Percentiles rank a stretch among this genome's conserved stretches.
Evolutionary conservation across 2,329 filamentous ascomycete genomes (phyloP).

Genomic region (Hirsutella thompsonii): DNA sequence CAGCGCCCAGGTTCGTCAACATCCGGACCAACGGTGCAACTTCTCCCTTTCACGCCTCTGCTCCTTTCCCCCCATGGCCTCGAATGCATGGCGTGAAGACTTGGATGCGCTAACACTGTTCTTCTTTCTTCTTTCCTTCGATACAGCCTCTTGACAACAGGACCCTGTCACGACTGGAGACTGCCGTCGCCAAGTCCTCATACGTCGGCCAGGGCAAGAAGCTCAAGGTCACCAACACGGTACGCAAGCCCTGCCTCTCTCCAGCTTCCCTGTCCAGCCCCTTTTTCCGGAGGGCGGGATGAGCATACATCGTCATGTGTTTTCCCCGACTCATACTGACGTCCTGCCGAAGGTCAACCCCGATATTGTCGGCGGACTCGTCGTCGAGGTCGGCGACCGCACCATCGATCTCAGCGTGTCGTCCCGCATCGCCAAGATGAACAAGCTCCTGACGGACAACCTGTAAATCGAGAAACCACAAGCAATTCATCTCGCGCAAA

Average conservation of each 20-base stretch:
- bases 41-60: neutral
- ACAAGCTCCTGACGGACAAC: conserved; percentile 95
- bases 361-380: conserved; percentile 82
- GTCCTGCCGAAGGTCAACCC: conserved; percentile 61
- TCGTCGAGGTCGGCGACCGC: conserved; percentile 94
- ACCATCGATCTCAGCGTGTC: conserved; percentile 97
- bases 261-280: too few species aligned
- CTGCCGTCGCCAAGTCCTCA: conserved; percentile 75
- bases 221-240: conserved; percentile 91
- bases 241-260: conserved; percentile 23
- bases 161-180: conserved; percentile 76
- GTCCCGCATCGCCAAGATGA: conserved; percentile 91
- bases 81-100: too few species aligned
- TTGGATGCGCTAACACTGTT: too few species aligned
- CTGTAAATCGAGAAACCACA: conserved; percentile 49
- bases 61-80: neutral
- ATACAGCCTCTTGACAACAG: conserved; percentile 69
- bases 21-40: too few species aligned
- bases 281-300: too few species aligned
- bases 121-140: too few species aligned
- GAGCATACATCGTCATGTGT: too few species aligned
- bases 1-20: conserved; percentile 74
- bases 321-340: neutral
- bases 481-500: neutral
- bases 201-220: conserved; percentile 90